phyloP scores from a whole-genome alignment of 1,139 yeast species.

The Hanseniaspora sp. region DNA sequence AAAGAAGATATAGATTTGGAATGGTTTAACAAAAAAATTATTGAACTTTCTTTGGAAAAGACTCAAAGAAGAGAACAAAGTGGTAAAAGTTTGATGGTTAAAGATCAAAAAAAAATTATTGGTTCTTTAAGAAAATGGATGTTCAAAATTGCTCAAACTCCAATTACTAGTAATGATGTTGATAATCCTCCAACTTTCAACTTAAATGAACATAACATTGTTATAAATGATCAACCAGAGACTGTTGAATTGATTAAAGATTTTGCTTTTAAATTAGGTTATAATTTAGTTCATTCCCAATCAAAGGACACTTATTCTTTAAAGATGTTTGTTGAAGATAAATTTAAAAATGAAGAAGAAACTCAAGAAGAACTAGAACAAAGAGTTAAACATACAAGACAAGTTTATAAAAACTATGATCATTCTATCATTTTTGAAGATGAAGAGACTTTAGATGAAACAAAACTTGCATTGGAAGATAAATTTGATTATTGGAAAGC shows the following conservation, averaged over 20 bases:
- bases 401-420: constrained; percentile 54
- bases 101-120: constrained; percentile 54
- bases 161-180: constrained; percentile 15
- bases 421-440: constrained; percentile 54
- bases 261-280: constrained; percentile 56
- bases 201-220: constrained; percentile 37
- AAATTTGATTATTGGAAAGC: constrained; percentile 78
- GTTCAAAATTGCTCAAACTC: constrained; percentile 32
- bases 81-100: constrained; percentile 57
- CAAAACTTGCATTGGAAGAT: constrained; percentile 54
- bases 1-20: constrained; percentile 73
- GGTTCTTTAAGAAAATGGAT: constrained; percentile 61
- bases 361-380: constrained; percentile 50
- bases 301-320: constrained; percentile 44
- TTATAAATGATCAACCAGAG: constrained; percentile 24
- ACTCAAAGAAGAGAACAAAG: constrained; percentile 53
- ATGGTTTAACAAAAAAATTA: constrained; percentile 81
- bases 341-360: constrained; percentile 38
- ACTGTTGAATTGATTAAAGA: constrained; percentile 51
- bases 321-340: constrained; percentile 50
- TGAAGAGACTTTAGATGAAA: constrained; percentile 50
- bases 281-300: constrained; percentile 51
- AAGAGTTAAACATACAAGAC: constrained; percentile 33
- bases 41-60: constrained; percentile 65
- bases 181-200: constrained; percentile 35